Evolutionary conservation across 2,329 filamentous ascomycete species (phyloP), one percentile per base, ranked within the genome.

Genomic region (Paecilomyces formosus): DNA sequence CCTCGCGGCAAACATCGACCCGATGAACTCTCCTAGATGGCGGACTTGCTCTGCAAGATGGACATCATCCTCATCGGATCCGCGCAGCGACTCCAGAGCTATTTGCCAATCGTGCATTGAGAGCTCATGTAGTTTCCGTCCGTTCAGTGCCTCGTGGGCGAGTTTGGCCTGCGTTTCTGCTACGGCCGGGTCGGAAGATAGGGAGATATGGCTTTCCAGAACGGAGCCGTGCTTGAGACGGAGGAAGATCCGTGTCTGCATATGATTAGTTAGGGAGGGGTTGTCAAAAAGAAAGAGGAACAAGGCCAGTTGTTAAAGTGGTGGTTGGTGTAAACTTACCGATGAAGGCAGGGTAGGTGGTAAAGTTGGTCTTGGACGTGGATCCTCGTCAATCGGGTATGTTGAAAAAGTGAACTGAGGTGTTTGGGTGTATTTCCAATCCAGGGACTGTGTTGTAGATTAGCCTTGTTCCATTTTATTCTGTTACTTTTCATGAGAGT

Each of bases 351-450:
- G 73, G 22, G 76, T 72, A 12, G 74, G 68, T 0, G 83, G 81
- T 12, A 83, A 60, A 0, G 71, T 65, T 0, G 84, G 83, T 45
- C 85, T 77, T 60, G 81, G 74, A 58, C 85, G 76, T 58, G 83
- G 77, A 73, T 88, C 79, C 50, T 85, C 78, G 62, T 85, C 78
- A 61, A 81, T 81, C 39, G 87, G 74, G 70, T 82, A 76, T 3
- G 82, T 86, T 3, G 84, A 85, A 64, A 93, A 86, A 7, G 82
- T 85, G 71, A 96, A 97, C 57, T 87, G 87, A 1, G 92, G 92
- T 1, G 92, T 96, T 75, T 96, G 92, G 2, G 84, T 84, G 73
- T 88, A 96, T 59, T 88, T 88, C 91, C 92, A 97, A 66, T 75
- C 73, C 57, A 64, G 53, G 50, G 71, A 81, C 68, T 79, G 65